Evolutionary conservation across 2,329 filamentous ascomycete genomes (phyloP), one percentile per base, ranked within the genome.

Genomic region (Penicillium sp.): DNA sequence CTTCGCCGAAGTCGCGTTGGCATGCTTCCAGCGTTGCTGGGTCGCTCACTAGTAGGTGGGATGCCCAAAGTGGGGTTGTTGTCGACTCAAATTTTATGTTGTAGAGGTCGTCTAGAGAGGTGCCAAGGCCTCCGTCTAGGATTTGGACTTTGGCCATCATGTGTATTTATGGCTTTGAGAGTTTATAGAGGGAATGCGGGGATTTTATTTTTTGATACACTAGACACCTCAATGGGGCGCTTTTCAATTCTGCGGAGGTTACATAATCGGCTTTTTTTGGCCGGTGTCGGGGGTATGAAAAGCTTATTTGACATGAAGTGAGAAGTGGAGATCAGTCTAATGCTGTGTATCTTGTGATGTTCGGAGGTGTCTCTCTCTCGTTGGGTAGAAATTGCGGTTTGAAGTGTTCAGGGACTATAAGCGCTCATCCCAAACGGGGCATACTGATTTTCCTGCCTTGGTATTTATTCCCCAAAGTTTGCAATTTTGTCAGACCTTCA

Each of bases 81-180:
- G 73, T 55, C 36, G 58, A 69, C 47, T 74, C 71, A 67, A 88
- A 89, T 13, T 67, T 73, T 55, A 81, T 65, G 51, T 70, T 69
- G 67, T 86, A 82, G 27, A 79, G 55, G 56, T 84, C 80, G 64
- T 86, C 80, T 2, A 89, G 82, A 0, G 84, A 83, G 2, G 86
- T 89, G 32, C 86, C 86, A 19, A 89, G 78, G 7, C 86, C 86
- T 49, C 86, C 86, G 65, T 89, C 86, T 36, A 89, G 79, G 45
- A 89, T 61, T 38, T 62, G 61, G 72, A 57, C 78, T 70, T 55
- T 81, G 65, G 57, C 64, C 70, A 67, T 64, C 56, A 49, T 56
- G 47, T 29, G n/a, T n/a, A 9, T 32, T 35, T 35, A 7, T 14
- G 7, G 40, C 2, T 16, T 49, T 29, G 36, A 13, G 42, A 16